These are phyloP conservation scores for Nemophila menziesii DNA, from an alignment of 257 asterid species.

Conservation along the genomic window DNA sequence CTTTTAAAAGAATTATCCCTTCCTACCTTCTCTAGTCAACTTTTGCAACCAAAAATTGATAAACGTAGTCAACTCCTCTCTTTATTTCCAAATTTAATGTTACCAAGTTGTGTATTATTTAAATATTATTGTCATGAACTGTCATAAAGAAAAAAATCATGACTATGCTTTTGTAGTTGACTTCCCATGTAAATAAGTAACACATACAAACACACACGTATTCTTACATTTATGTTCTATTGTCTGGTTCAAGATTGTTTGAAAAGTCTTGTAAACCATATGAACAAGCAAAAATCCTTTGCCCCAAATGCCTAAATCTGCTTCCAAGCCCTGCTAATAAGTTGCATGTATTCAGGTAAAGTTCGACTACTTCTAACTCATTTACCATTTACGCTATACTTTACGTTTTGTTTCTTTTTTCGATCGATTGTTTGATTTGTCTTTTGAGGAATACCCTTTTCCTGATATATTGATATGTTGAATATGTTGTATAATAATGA, in stretches of 20 bases:
- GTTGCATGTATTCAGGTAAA: too few species aligned
- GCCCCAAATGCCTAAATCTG: constrained; percentile 66
- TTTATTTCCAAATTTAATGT: too few species aligned
- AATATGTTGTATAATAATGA: too few species aligned
- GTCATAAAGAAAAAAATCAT: background rate
- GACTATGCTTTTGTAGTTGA: too few species aligned
- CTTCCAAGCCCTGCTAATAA: constrained; percentile 58
- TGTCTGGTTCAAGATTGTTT: constrained; percentile 14
- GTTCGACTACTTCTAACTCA: too few species aligned
- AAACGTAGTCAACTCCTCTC: too few species aligned
- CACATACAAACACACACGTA: background rate
- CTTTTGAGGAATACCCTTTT: constrained; percentile 35
- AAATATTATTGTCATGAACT: too few species aligned
- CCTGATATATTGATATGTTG: background rate
- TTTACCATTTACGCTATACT: too few species aligned
- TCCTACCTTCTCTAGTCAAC: too few species aligned
- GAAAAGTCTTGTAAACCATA: constrained; percentile 28
- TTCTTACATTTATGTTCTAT: background rate
- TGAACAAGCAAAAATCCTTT: constrained; percentile 56
- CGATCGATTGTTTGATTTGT: constrained; percentile 68
- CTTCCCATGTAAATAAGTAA: background rate
- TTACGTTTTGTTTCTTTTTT: constrained; percentile 58
- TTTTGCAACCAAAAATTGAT: too few species aligned
- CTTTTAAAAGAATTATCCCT: too few species aligned
- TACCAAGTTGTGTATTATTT: too few species aligned